Conservation (phyloP, 2,329 filamentous ascomycete genomes). For the Aspergillus sp. region DNA sequence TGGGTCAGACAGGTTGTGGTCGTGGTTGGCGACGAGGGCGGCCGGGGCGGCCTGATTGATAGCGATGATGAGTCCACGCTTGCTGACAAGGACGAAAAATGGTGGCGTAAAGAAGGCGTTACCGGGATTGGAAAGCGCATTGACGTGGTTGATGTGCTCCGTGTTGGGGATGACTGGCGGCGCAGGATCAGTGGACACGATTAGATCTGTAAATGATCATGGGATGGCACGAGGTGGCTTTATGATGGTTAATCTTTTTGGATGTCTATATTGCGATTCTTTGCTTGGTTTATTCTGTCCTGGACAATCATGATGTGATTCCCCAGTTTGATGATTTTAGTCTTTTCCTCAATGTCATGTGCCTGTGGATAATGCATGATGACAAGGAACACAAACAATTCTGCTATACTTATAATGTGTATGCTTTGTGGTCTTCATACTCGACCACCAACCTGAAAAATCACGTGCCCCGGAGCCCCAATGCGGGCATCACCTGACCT, state of each 20-base stretch:
- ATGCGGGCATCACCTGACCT: constrained; percentile 35
- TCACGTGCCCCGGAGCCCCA: constrained; percentile 18
- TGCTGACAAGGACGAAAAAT: constrained; percentile 44
- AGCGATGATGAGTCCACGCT: constrained; percentile 65
- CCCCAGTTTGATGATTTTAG: constrained; percentile 17
- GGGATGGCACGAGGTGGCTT: constrained; percentile 23
- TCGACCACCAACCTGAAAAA: background rate
- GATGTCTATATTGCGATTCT: constrained; percentile 9
- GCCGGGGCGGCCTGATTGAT: constrained; percentile 77
- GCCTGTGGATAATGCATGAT: constrained; percentile 20
- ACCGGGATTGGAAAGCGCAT: constrained; percentile 87
- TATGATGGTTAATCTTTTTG: constrained; percentile 20
- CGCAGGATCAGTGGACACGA: constrained; percentile 72
- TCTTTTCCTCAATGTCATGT: constrained; percentile 18
- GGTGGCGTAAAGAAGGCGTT: constrained; percentile 73
- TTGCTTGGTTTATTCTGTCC: constrained; percentile 4
- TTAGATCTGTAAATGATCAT: constrained; percentile 33
- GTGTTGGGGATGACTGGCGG: constrained; percentile 85
- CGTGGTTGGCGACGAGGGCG: constrained; percentile 60
- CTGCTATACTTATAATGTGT: background rate
- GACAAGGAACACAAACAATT: constrained; percentile 2
- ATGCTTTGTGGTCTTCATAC: background rate
- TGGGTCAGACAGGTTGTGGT: constrained; percentile 67
- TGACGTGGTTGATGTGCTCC: constrained; percentile 80
- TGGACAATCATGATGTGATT: constrained; percentile 15